A percentile compares a stretch with the other conserved stretches of the same genome.
These are phyloP conservation scores for Triticum monococcum DNA, from an alignment of 176 grass and related monocot genomes.

Conservation along the genomic window DNA sequence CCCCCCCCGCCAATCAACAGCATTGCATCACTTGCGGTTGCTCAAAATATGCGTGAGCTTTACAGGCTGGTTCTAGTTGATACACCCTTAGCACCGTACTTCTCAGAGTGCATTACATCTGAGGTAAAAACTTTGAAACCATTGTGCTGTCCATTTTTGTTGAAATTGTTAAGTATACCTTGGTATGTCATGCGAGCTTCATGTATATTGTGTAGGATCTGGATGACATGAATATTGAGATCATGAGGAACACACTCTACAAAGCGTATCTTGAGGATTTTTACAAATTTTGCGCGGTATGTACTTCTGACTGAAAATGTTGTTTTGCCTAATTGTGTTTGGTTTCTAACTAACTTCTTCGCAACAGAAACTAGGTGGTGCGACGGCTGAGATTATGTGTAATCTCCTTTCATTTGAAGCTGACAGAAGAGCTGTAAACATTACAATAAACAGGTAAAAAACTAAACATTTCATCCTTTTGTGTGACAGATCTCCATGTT, in stretches of 20 bases:
- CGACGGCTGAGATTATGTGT: constrained; percentile 97
- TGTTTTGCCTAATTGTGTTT: constrained; percentile 8
- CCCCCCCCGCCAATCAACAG: constrained; percentile 33
- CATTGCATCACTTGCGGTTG: constrained; percentile 97
- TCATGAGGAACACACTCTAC: constrained; percentile 99
- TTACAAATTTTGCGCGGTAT: constrained; percentile 93
- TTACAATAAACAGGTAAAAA: constrained; percentile 86
- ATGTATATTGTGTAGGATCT: constrained; percentile 67
- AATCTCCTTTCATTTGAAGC: constrained; percentile 98
- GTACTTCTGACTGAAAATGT: constrained; percentile 11
- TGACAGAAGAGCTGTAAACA: constrained; percentile 97
- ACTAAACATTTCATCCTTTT: constrained; percentile 14
- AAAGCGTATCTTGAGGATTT: constrained; percentile 99
- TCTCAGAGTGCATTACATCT: constrained; percentile 99
- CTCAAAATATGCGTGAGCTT: constrained; percentile 98
- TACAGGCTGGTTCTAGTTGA: constrained; percentile 98
- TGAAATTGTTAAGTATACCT: constrained; percentile 2
- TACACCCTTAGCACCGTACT: constrained; percentile 90
- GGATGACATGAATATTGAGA: constrained; percentile 99
- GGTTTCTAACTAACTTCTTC: constrained; percentile 19
- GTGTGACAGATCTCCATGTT: constrained; percentile 17
- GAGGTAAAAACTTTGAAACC: constrained; percentile 53
- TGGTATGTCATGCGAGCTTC: constrained; percentile 8
- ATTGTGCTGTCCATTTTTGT: constrained; percentile 12
- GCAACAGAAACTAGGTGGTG: constrained; percentile 91